Conservation (phyloP, 305 asterid genomes). For the Fraxinus latifolia region DNA sequence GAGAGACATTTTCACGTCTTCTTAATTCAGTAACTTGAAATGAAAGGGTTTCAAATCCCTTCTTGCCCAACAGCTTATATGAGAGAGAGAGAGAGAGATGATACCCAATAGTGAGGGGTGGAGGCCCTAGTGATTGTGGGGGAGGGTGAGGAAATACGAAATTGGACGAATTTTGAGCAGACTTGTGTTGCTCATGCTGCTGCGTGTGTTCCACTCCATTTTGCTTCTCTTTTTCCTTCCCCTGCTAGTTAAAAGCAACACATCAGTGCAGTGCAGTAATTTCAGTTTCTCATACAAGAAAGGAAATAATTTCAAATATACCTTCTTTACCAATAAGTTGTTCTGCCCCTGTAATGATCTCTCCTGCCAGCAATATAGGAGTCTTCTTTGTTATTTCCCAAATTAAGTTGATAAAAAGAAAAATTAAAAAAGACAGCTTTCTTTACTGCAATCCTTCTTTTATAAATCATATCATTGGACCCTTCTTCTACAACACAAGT, state of each 20-base stretch:
- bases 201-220: slow-evolving; percentile 8
- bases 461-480: not conserved
- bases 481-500: not conserved
- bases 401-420: not conserved
- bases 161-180: slow-evolving; percentile 15
- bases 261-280: not conserved
- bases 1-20: not conserved
- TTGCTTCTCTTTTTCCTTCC: slow-evolving; percentile 46
- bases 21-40: not conserved
- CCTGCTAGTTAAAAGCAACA: slow-evolving; percentile 27
- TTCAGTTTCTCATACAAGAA: not conserved
- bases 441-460: not conserved
- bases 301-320: not conserved
- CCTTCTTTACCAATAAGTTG: slow-evolving; percentile 45
- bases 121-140: slow-evolving; percentile 16
- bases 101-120: slow-evolving; percentile 39
- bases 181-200: slow-evolving; percentile 13
- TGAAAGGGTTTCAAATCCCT: not conserved
- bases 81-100: not conserved
- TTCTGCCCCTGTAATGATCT: slow-evolving; percentile 53
- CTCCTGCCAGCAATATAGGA: slow-evolving; percentile 46
- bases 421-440: not conserved
- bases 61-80: not conserved
- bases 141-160: slow-evolving; percentile 25
- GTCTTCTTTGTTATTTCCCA: not conserved